Evolutionary conservation across 441 rosid genomes (phyloP), one percentile per base, ranked within the genome.

Genomic region (Croton laevigatus): DNA sequence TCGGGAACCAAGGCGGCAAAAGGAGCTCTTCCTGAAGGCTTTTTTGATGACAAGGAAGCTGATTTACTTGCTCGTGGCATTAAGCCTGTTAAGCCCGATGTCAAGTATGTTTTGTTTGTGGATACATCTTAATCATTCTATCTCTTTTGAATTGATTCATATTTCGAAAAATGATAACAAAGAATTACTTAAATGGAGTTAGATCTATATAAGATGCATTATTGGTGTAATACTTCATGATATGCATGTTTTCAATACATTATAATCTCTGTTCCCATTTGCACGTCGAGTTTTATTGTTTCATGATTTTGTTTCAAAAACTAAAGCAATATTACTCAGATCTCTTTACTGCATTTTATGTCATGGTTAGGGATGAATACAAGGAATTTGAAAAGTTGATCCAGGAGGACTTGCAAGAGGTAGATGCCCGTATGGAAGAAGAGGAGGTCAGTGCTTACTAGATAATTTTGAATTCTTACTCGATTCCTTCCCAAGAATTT

Each of bases 51-150:
- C 62, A 91, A 89, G 83, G 99, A 95, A 79, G 98, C 97, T 81
- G 99, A 95, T 82, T 61, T 89, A 45, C 99, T 82, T 73, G 98
- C 99, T 78, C 98, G 92, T 75, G 99, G 99, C 57, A 87, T 93
- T 71, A 93, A 95, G 79, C 83, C 79, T 27, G 94, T 95, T 62
- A 95, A 91, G 81, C 88, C 88, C 65, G 99, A 93, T 85, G 86
- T 84, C 65, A 91, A 86, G 99, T 92, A 81, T 86, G 97, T 84
- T 77, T 3, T 14, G 38, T 27, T 57, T 11, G 20, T 44, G 66
- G 34, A 5, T 62, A n/a, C 52, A 58, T 55, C 40, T 44, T 27
- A 34, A 42, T 42, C 5, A 8, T 52, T 20, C 40, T 17, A 51
- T 53, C 23, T 37, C 23, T 38, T 62, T 46, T 36, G 17, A 7